These are phyloP conservation scores for Gautieria morchelliformis DNA, from an alignment of 768 basidiomycete genomes.

Conservation along the genomic window DNA sequence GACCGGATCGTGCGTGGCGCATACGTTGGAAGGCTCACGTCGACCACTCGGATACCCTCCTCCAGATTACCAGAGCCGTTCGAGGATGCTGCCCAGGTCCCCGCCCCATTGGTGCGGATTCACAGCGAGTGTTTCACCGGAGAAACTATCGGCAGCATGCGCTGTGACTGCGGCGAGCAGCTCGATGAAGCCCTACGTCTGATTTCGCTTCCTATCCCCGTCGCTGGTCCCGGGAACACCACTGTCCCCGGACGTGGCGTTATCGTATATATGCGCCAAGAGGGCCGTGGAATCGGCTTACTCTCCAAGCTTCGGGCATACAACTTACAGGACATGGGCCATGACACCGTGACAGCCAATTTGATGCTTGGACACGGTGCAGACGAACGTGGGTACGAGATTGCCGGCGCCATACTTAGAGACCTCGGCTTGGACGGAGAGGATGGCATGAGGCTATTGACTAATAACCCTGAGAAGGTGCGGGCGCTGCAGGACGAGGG, in stretches of 20 bases:
- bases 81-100: constrained; percentile 27
- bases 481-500: constrained; percentile 79
- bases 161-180: constrained; percentile 98
- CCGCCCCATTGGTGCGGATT: constrained; percentile 81
- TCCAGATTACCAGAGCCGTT: constrained; percentile 9
- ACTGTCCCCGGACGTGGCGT: constrained; percentile 79
- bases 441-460: constrained; percentile 64
- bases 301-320: constrained; percentile 95
- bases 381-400: constrained; percentile 87
- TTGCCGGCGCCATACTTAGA: constrained; percentile 82
- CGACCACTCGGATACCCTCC: constrained; percentile 33
- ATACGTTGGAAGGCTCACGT: constrained; percentile 76
- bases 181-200: constrained; percentile 93
- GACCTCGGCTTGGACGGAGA: constrained; percentile 72
- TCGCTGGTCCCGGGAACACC: constrained; percentile 25
- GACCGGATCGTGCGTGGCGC: constrained; percentile 92
- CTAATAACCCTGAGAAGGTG: constrained; percentile 98
- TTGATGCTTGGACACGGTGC: constrained; percentile 90
- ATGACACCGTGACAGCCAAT: constrained; percentile 98
- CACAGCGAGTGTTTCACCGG: constrained; percentile 99
- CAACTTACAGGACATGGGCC: constrained; percentile 94
- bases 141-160: constrained; percentile 95
- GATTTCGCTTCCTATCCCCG: constrained; percentile 61
- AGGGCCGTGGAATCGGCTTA: constrained; percentile 94
- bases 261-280: constrained; percentile 92